These are phyloP conservation scores for Cubamyces sp. DNA, from an alignment of 768 basidiomycete species.

Conservation along the genomic window DNA sequence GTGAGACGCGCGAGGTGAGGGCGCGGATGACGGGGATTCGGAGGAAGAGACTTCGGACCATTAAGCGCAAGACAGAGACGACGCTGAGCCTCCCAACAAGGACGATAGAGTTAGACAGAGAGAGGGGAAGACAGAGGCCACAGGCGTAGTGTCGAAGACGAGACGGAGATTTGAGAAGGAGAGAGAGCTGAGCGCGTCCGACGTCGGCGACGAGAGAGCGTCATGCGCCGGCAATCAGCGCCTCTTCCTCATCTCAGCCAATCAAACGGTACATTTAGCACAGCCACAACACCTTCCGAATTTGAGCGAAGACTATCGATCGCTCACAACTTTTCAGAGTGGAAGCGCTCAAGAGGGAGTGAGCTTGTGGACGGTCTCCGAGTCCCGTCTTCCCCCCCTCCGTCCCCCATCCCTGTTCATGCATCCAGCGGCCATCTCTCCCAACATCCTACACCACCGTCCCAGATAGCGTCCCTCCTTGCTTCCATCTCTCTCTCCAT, in stretches of 20 bases:
- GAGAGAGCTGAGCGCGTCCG: neutral
- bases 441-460: conserved; percentile 24
- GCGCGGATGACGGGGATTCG: conserved; percentile 52
- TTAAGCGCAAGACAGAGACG: conserved; percentile 2
- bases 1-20: conserved; percentile 46
- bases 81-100: neutral
- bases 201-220: conserved; percentile 8
- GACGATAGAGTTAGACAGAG: neutral
- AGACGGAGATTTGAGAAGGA: neutral
- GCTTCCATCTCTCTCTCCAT: neutral
- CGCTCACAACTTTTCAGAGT: conserved; percentile 25
- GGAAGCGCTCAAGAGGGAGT: too few relatives aligned
- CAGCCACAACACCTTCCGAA: conserved; percentile 18
- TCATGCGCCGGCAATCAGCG: conserved; percentile 11
- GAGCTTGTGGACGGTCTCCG: neutral
- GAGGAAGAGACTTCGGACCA: conserved; percentile 41
- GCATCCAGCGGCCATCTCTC: conserved; percentile 30
- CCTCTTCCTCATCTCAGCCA: neutral
- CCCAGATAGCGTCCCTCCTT: conserved; percentile 32
- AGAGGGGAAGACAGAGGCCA: neutral
- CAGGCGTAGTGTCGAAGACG: neutral
- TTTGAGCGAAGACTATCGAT: conserved; percentile 19
- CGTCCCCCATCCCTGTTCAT: conserved; percentile 28
- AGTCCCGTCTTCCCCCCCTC: conserved; percentile 4
- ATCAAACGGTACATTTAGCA: neutral